phyloP scores from a whole-genome alignment of 208 protist genomes.

The Leishmania tarentolae region DNA sequence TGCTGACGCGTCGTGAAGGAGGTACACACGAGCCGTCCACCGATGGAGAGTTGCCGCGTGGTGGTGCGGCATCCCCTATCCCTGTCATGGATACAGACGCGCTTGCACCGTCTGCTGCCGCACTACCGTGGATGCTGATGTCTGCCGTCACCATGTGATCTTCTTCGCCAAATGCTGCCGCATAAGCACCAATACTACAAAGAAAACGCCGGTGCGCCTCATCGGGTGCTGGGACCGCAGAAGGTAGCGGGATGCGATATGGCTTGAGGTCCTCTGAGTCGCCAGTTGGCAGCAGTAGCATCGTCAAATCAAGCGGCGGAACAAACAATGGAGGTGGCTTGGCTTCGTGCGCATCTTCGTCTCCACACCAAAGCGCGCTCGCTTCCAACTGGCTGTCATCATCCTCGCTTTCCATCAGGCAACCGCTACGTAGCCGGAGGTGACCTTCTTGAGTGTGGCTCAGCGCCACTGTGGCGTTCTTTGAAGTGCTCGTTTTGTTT shows the following conservation, averaged over 20 bases:
- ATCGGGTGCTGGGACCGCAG: conserved; percentile 19
- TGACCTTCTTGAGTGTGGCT: not conserved
- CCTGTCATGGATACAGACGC: not conserved
- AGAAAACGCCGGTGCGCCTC: conserved; percentile 2
- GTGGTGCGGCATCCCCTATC: not conserved
- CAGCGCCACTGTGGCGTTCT: not conserved
- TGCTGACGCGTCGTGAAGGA: not conserved
- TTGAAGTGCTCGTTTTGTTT: not conserved
- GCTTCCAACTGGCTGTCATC: conserved; percentile 1
- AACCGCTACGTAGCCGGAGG: too few relatives aligned
- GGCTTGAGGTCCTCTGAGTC: conserved; percentile 13
- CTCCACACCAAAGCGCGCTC: conserved; percentile 9
- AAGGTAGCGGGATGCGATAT: conserved; percentile 28
- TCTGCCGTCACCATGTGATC: not conserved
- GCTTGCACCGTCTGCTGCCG: not conserved
- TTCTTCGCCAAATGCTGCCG: not conserved
- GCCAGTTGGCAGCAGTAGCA: conserved; percentile 16
- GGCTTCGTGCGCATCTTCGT: not conserved
- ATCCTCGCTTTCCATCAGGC: not conserved
- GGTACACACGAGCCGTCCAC: not conserved
- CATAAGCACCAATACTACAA: not conserved
- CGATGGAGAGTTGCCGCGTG: not conserved
- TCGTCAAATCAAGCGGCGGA: conserved; percentile 22
- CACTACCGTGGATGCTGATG: too few relatives aligned
- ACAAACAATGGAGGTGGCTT: not conserved